Evolutionary conservation across 2,329 filamentous ascomycete species (phyloP), one percentile per base, ranked within the genome.

Genomic region (Blastomyces emzantsi): DNA sequence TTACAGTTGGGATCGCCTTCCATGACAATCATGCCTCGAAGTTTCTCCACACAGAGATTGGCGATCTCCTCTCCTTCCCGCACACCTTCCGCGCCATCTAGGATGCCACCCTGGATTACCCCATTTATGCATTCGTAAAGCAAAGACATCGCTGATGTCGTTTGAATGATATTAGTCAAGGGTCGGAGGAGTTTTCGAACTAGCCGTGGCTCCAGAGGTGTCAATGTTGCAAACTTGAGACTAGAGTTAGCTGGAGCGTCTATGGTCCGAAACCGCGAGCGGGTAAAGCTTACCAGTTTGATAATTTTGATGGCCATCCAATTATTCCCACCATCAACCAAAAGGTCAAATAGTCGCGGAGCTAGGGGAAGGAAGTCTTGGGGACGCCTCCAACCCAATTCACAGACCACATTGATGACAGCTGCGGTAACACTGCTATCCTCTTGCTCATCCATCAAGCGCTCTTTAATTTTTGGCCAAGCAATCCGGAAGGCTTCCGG

Each of bases 261-360:
- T 28, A 13, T 22, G 19, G 8, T 1, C 8, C 28, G 22, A 41
- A 52, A 41, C 2, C 55, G 30, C 41, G n/a, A 64, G 25, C 3
- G 62, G 28, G 22, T 22, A 63, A 39, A 47, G 78, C 85, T 69
- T 75, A 93, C 90, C 67, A 99, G 83, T 78, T 99, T 99, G 75
- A 99, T 97, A 66, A 99, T 85, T 75, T 99, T 99, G 74, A 99
- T 99, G 64, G 92, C 92, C 93, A 99, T 97, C 94, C 94, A 99
- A 76, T 99, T 99, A 76, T 99, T 97, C 47, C 89, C 89, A 63
- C 92, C 88, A 65, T 95, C 89, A 15, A 97, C 92, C 33, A 99
- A 80, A 22, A 99, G 82, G 73, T 97, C 92, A 71, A 97, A 99
- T 33, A 99, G 78, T 64, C 94, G 84, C 9, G 94, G 94, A 0